phyloP scores from a whole-genome alignment of 2,329 filamentous ascomycete species.

The Verticillium zaregamsianum region DNA sequence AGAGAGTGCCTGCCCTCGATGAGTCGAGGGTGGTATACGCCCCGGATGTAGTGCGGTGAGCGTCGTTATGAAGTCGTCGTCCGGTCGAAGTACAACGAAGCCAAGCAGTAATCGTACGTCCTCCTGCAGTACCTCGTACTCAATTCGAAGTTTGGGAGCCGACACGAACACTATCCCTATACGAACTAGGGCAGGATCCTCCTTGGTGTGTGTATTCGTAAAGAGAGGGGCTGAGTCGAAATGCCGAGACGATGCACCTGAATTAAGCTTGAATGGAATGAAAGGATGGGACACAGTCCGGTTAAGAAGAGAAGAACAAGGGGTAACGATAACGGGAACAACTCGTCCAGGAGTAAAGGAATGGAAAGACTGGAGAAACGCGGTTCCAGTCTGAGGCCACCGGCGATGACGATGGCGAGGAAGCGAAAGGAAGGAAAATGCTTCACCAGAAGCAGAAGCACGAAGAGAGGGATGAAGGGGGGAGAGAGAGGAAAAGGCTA shows the following conservation, averaged over 20 bases:
- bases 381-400: neutral
- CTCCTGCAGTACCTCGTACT: neutral
- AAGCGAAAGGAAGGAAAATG: neutral
- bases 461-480: neutral
- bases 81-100: neutral
- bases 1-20: neutral
- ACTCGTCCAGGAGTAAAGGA: constrained; percentile 1
- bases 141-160: neutral
- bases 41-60: neutral
- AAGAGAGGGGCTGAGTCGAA: neutral
- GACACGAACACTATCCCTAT: neutral
- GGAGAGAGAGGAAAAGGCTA: neutral
- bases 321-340: neutral
- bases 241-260: neutral
- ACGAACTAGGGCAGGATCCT: neutral
- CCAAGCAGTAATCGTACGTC: neutral
- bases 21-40: neutral
- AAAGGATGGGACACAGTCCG: neutral
- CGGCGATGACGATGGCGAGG: neutral
- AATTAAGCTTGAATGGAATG: neutral
- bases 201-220: neutral
- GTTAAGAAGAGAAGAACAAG: neutral
- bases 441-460: constrained; percentile 1
- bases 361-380: neutral
- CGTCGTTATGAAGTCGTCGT: neutral